A percentile compares a stretch with the other conserved stretches of the same genome.
Evolutionary conservation across 305 asterid species (phyloP).

Genomic region (Fraxinus angustifolia): DNA sequence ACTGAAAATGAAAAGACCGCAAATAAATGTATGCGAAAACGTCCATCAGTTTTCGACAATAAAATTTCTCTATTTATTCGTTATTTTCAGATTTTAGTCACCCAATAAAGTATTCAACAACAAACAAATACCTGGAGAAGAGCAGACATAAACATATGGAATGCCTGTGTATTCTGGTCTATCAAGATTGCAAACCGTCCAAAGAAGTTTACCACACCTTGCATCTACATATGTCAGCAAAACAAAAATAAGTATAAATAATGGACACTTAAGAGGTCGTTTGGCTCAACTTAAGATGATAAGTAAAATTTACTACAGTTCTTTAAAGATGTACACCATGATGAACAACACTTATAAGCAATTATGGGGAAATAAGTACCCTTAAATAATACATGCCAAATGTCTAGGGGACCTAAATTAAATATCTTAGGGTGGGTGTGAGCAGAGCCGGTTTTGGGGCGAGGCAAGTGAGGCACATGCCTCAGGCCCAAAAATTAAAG

Average conservation of each 20-base stretch:
- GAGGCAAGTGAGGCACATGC: too few species aligned
- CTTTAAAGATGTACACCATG: background rate
- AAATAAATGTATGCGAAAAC: background rate
- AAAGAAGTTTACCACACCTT: slow-evolving; percentile 84
- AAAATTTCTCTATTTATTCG: background rate
- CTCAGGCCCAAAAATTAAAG: too few species aligned
- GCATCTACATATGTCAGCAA: slow-evolving; percentile 58
- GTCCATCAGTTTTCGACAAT: background rate
- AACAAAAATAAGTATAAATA: background rate
- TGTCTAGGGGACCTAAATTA: background rate
- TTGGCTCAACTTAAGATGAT: background rate
- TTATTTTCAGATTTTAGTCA: background rate
- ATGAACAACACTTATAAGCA: background rate
- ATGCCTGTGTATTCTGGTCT: slow-evolving; percentile 96
- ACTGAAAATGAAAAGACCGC: slow-evolving; percentile 38
- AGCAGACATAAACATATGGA: slow-evolving; percentile 90
- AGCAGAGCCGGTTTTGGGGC: too few species aligned
- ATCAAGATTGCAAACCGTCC: slow-evolving; percentile 83
- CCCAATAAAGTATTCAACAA: background rate
- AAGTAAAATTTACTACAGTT: background rate
- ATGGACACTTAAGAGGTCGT: background rate
- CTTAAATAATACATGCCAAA: too few species aligned
- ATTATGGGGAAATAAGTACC: background rate
- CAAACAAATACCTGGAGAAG: slow-evolving; percentile 75
- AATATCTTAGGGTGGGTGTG: background rate